Conservation (phyloP, 1,284 basidiomycete genomes). For the Trichosporon asahii region DNA sequence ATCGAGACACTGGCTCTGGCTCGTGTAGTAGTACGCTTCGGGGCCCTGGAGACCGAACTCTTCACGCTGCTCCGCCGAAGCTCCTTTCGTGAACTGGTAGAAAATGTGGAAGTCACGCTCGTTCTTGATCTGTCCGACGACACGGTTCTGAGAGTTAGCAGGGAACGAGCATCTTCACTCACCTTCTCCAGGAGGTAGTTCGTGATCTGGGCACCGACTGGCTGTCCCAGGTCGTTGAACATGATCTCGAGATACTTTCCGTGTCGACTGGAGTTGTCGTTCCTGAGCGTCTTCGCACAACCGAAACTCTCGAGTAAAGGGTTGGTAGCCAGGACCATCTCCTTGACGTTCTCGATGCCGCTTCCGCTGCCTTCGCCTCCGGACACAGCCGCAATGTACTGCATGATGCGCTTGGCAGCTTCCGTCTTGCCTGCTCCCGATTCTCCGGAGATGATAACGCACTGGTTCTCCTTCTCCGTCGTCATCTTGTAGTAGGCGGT, state of each 20-base stretch:
- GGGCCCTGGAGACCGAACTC: conserved; percentile 95
- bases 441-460: conserved; percentile 99
- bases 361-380: conserved; percentile 62
- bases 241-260: conserved; percentile 99
- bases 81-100: conserved; percentile 98
- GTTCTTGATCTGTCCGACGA: conserved; percentile 93
- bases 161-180: conserved; percentile 4
- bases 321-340: conserved; percentile 99
- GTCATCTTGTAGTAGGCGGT: conserved; percentile 99
- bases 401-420: conserved; percentile 98
- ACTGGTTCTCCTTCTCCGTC: conserved; percentile 98
- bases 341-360: conserved; percentile 90
- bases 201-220: conserved; percentile 95
- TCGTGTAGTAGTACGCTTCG: conserved; percentile 92
- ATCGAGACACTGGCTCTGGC: conserved; percentile 83
- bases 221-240: conserved; percentile 90
- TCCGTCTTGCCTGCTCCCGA: conserved; percentile 97
- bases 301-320: conserved; percentile 97
- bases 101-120: conserved; percentile 99
- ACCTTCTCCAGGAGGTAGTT: conserved; percentile 96
- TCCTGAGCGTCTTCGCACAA: conserved; percentile 96
- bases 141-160: conserved; percentile 61
- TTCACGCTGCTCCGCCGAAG: conserved; percentile 86
- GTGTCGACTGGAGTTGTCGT: conserved; percentile 98
- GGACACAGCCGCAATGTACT: conserved; percentile 97